phyloP scores from a whole-genome alignment of 1,139 yeast species.

The Pichia cactophila region DNA sequence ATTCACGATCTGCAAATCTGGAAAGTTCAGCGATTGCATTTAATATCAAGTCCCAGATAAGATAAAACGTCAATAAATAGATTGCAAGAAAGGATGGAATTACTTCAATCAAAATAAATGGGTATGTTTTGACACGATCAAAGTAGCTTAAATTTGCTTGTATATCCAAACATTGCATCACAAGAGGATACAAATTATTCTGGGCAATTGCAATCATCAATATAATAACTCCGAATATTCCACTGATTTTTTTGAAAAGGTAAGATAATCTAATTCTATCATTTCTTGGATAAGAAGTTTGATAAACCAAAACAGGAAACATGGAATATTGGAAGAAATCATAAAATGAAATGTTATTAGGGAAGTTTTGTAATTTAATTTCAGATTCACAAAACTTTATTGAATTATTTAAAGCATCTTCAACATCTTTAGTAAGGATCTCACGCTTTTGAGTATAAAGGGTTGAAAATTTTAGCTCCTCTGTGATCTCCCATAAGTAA shows the following conservation, averaged over 20 bases:
- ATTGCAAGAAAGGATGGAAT: conserved; percentile 72
- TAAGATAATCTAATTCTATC: conserved; percentile 59
- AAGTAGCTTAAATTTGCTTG: conserved; percentile 36
- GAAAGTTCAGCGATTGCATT: conserved; percentile 87
- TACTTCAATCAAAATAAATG: conserved; percentile 60
- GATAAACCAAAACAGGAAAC: conserved; percentile 88
- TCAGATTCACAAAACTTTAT: conserved; percentile 60
- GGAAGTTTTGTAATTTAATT: conserved; percentile 55
- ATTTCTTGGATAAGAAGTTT: conserved; percentile 75
- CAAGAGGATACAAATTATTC: conserved; percentile 68
- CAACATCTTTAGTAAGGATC: conserved; percentile 24
- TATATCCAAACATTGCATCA: conserved; percentile 48
- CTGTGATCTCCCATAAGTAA: conserved; percentile 59
- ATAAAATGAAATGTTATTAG: conserved; percentile 54
- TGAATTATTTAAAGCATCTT: conserved; percentile 36
- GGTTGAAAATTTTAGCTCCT: conserved; percentile 49
- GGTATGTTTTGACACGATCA: conserved; percentile 46
- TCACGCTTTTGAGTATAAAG: conserved; percentile 27
- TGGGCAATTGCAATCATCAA: conserved; percentile 82
- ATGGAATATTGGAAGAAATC: conserved; percentile 73
- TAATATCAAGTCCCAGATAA: conserved; percentile 91
- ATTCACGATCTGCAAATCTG: conserved; percentile 79
- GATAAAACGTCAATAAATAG: conserved; percentile 72
- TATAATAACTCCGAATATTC: conserved; percentile 79
- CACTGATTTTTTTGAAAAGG: conserved; percentile 62